Evolutionary conservation across 2,329 filamentous ascomycete species (phyloP).

Genomic region (Nemania serpens): DNA sequence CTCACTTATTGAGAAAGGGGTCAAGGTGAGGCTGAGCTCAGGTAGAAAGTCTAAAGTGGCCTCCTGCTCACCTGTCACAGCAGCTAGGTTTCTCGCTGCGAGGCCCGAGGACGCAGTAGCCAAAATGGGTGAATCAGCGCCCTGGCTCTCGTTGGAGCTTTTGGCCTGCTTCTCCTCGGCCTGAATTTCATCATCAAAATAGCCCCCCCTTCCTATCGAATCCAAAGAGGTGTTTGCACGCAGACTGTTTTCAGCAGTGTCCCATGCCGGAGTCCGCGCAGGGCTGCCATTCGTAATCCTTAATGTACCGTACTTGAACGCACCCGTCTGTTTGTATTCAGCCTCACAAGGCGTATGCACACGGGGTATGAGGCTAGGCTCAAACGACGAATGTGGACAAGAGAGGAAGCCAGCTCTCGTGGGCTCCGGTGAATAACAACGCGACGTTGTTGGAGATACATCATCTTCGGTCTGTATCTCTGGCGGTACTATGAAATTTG

Average conservation of each 20-base stretch:
- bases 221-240: constrained; percentile 1
- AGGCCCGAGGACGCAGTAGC: not conserved
- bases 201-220: constrained; percentile 1
- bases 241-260: constrained; percentile 14
- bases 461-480: constrained; percentile 30
- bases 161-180: not conserved
- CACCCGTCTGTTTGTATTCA: constrained; percentile 64
- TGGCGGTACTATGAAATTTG: constrained; percentile 13
- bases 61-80: constrained; percentile 5
- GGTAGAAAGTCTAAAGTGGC: constrained; percentile 26
- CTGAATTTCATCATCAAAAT: constrained; percentile 23
- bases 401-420: constrained; percentile 17
- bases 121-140: not conserved
- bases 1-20: constrained; percentile 44
- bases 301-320: constrained; percentile 65
- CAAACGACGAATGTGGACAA: constrained; percentile 34
- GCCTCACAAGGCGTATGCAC: constrained; percentile 56
- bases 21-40: constrained; percentile 37
- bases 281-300: constrained; percentile 68
- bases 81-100: not conserved
- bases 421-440: constrained; percentile 32
- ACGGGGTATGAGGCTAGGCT: constrained; percentile 41
- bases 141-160: not conserved
- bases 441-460: constrained; percentile 33
- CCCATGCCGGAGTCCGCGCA: constrained; percentile 45